phyloP scores from a whole-genome alignment of 2,329 filamentous ascomycete species.

The Pezicula neosporulosa region DNA sequence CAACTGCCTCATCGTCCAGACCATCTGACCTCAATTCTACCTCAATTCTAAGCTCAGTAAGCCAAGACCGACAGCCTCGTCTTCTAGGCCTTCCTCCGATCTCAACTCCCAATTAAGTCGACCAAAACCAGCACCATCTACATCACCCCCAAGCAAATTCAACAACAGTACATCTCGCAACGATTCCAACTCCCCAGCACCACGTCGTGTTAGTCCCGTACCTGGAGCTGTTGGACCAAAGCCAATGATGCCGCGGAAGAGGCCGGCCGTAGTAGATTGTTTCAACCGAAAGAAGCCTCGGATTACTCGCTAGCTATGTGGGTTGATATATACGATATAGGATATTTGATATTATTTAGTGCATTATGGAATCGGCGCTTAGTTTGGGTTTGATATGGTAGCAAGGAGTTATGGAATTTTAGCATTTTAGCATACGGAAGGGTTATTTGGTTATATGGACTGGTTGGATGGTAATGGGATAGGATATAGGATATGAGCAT shows the following conservation, averaged over 20 bases:
- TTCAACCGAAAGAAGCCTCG: slow-evolving; percentile 22
- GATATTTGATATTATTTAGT: no score
- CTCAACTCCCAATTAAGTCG: slow-evolving; percentile 5
- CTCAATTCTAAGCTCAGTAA: slow-evolving; percentile 4
- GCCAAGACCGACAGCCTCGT: not conserved
- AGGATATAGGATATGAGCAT: no score
- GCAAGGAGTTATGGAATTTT: no score
- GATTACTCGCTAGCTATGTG: not conserved
- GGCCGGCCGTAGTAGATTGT: slow-evolving; percentile 17
- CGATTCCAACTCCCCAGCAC: no score
- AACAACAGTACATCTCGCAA: not conserved
- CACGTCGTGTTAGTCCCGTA: not conserved
- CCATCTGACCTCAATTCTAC: not conserved
- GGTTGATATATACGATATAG: no score
- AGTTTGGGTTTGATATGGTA: no score
- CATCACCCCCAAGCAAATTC: not conserved
- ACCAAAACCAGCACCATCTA: slow-evolving; percentile 1
- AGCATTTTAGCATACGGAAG: no score
- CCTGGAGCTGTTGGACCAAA: slow-evolving; percentile 8
- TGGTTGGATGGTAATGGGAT: no score
- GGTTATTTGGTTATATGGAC: no score
- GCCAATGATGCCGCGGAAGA: slow-evolving; percentile 17
- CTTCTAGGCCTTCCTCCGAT: no score
- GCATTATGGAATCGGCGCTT: no score
- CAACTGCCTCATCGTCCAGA: no score